phyloP scores from a whole-genome alignment of 768 basidiomycete genomes.

The Russula sp. region DNA sequence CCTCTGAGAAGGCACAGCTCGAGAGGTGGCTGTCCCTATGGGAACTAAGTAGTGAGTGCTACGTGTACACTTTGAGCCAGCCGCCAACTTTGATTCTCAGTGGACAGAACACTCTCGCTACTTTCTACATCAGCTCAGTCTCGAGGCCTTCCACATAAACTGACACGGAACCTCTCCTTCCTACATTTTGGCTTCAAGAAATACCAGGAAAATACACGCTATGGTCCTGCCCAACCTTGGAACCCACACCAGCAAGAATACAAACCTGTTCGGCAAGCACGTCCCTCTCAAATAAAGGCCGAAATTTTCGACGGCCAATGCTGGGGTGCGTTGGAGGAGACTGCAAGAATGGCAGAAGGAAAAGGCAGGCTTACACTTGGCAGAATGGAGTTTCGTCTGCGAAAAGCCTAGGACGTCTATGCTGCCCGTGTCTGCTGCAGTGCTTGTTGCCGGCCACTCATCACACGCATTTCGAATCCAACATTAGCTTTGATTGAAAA shows the following conservation, averaged over 20 bases:
- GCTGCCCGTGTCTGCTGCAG: neutral
- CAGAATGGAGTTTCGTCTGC: slow-evolving; percentile 30
- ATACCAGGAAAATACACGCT: slow-evolving; percentile 8
- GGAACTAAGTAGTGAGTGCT: slow-evolving; percentile 18
- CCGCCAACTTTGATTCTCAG: slow-evolving; percentile 32
- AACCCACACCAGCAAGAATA: slow-evolving; percentile 11
- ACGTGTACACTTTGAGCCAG: neutral
- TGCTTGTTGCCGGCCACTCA: neutral
- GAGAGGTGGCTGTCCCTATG: slow-evolving; percentile 17
- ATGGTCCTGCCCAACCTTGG: slow-evolving; percentile 18
- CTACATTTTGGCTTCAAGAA: slow-evolving; percentile 34
- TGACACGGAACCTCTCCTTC: slow-evolving; percentile 50
- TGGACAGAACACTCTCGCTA: slow-evolving; percentile 60
- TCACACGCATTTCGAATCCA: neutral
- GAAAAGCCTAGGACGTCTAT: slow-evolving; percentile 4
- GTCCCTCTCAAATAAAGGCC: slow-evolving; percentile 21
- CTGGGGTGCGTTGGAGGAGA: slow-evolving; percentile 47
- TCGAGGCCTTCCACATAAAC: slow-evolving; percentile 54
- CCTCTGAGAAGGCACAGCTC: slow-evolving; percentile 4
- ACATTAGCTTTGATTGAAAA: neutral
- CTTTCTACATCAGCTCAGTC: slow-evolving; percentile 56
- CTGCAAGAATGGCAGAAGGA: slow-evolving; percentile 55
- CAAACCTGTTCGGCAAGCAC: slow-evolving; percentile 21
- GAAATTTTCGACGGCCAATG: slow-evolving; percentile 34
- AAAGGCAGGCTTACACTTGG: slow-evolving; percentile 46